Percentiles rank a stretch among this genome's conserved stretches.
phyloP scores from a whole-genome alignment of 768 basidiomycete genomes.

The Tubosaeta sp. region DNA sequence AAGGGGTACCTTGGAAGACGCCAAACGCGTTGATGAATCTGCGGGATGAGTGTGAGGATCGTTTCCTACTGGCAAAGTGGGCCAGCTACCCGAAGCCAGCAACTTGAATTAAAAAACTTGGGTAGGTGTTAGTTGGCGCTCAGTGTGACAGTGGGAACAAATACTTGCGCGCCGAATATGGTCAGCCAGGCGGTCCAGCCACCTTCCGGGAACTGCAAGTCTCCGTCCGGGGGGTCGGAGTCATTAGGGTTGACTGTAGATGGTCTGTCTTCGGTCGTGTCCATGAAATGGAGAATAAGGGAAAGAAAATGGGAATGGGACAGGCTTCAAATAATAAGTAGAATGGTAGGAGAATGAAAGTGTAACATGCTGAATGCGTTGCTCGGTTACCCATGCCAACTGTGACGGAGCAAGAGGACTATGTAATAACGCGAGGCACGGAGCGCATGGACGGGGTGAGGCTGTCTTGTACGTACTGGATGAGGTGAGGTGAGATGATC shows the following conservation, averaged over 20 bases:
- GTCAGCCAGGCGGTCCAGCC: slow-evolving; percentile 25
- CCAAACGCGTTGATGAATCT: slow-evolving; percentile 37
- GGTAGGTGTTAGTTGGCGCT: background rate
- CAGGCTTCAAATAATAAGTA: background rate
- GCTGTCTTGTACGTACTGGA: background rate
- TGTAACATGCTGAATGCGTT: background rate
- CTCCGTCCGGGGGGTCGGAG: background rate
- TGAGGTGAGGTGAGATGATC: background rate
- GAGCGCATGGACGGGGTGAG: background rate
- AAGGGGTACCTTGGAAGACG: slow-evolving; percentile 35
- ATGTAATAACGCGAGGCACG: slow-evolving; percentile 1
- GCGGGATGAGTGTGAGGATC: background rate
- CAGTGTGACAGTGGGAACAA: background rate
- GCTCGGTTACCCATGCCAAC: slow-evolving; percentile 7
- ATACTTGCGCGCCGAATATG: slow-evolving; percentile 21
- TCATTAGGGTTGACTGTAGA: background rate
- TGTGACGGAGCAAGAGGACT: background rate
- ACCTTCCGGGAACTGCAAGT: slow-evolving; percentile 19
- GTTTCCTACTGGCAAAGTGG: background rate
- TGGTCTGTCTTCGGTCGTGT: background rate
- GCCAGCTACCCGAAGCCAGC: slow-evolving; percentile 34
- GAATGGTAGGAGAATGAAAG: background rate
- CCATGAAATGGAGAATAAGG: slow-evolving; percentile 2
- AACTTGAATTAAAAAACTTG: slow-evolving; percentile 34
- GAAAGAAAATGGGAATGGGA: background rate